Conservation (phyloP, 1,139 yeast genomes). For the Hyphopichia pseudoburtonii region DNA sequence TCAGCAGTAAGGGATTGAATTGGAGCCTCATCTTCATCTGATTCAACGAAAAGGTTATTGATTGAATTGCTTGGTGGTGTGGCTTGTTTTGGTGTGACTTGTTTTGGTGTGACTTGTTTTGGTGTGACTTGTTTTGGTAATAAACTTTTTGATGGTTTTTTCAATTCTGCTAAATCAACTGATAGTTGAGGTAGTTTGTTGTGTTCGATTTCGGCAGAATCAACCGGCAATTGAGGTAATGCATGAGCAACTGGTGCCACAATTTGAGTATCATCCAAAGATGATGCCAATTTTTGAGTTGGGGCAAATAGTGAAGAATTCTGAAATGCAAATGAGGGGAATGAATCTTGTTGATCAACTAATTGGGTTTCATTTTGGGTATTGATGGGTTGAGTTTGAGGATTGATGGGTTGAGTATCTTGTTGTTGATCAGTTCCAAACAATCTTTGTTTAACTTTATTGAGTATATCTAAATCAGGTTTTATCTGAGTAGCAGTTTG, state of each 20-base stretch:
- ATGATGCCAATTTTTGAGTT: conserved; percentile 1
- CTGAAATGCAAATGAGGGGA: not conserved
- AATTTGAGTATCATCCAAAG: not conserved
- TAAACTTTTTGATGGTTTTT: conserved; percentile 3
- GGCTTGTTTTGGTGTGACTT: not conserved
- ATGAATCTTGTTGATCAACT: not conserved
- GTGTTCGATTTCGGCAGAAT: not conserved
- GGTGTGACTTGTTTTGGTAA: conserved; percentile 12
- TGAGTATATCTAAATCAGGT: conserved; percentile 9
- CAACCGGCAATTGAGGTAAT: no score
- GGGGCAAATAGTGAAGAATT: not conserved
- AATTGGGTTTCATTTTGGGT: not conserved
- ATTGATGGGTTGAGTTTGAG: not conserved
- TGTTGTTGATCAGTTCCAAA: conserved; percentile 4
- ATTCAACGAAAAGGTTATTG: conserved; percentile 6
- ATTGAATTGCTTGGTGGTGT: not conserved
- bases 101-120: conserved; percentile 11
- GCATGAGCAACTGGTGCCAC: not conserved
- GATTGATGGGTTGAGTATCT: conserved; percentile 1
- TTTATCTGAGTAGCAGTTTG: not conserved
- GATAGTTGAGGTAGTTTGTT: conserved; percentile 1
- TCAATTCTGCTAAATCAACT: not conserved
- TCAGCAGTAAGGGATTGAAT: conserved; percentile 14
- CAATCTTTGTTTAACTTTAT: conserved; percentile 10
- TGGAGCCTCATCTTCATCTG: conserved; percentile 10